Evolutionary conservation across 805 yeast genomes (phyloP), one percentile per base, ranked within the genome.

Genomic region (Metschnikowia lachancei): DNA sequence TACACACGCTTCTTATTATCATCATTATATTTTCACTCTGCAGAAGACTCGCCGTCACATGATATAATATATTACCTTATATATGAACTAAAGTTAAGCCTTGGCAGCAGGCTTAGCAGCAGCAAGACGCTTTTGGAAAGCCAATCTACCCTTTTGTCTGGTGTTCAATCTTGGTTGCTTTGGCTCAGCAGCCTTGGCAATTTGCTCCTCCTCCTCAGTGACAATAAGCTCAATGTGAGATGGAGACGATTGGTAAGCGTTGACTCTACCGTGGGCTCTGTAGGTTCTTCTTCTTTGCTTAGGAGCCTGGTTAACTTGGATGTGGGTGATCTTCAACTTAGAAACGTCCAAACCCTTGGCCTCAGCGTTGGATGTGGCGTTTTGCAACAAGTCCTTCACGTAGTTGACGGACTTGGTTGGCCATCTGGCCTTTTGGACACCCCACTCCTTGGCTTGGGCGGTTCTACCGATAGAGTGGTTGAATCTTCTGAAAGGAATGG

Each of bases 181-280:
- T 56, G 65, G 75, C 66, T 87, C 95, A 64, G 76, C 75, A 68
- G 98, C 90, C 85, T 92, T 94, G 69, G 84, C 90, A 74, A 94
- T 88, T 69, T 78, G 82, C 79, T 91, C 98, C 64, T 80, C 94
- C 77, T 83, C 87, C 84, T 94, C 99, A 69, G 97, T 86, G 66
- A 94, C 81, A 72, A 89, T 84, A 71, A 94, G 81, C 83, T 94
- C 99, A 75, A 94, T 92, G 87, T 94, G 99, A 69, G 95, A 91
- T 74, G 99, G 99, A 67, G 91, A 81, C 54, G 98, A 88, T 82
- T 90, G 95, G 94, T 90, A 94, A 69, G 97, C 96, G 81, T 92
- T 94, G 75, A 90, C 88, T 86, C 99, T 94, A 87, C 99, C 99
- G 86, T 92, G 98, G 69, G 99, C 99, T 86, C 99, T 91, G 96